Percentiles rank a stretch among this genome's conserved stretches.
Conservation (phyloP, 2,329 filamentous ascomycete species). For the Pseudocercospora fijiensis region DNA sequence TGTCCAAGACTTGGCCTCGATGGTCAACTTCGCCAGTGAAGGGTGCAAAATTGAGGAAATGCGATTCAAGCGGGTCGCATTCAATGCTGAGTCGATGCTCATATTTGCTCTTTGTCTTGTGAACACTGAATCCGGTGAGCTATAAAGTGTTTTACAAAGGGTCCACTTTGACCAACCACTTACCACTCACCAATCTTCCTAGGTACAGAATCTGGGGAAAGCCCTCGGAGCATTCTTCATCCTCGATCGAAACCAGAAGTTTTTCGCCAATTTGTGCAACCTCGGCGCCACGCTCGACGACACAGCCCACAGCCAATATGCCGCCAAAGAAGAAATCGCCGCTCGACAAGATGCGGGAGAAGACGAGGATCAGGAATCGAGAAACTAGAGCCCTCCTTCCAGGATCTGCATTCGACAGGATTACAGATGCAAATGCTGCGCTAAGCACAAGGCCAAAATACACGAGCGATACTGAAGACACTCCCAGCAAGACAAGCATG, state of each 20-base stretch:
- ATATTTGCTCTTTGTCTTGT: neutral
- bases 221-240: no score
- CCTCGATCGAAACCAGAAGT: neutral
- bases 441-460: neutral
- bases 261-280: neutral
- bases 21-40: neutral
- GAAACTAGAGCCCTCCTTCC: neutral
- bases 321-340: conserved; percentile 8
- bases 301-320: neutral
- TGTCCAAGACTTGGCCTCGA: neutral
- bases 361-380: neutral
- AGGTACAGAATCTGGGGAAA: no score
- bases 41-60: no score
- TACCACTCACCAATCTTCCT: neutral
- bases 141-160: neutral
- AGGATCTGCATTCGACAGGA: neutral
- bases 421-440: neutral
- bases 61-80: no score
- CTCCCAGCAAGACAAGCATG: neutral
- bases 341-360: conserved; percentile 11
- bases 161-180: neutral
- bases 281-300: neutral
- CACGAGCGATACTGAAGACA: neutral
- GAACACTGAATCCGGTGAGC: neutral
- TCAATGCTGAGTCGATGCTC: neutral